These are phyloP conservation scores for Aspergillus sclerotialis DNA, from an alignment of 2,329 filamentous ascomycete species.

Conservation along the genomic window DNA sequence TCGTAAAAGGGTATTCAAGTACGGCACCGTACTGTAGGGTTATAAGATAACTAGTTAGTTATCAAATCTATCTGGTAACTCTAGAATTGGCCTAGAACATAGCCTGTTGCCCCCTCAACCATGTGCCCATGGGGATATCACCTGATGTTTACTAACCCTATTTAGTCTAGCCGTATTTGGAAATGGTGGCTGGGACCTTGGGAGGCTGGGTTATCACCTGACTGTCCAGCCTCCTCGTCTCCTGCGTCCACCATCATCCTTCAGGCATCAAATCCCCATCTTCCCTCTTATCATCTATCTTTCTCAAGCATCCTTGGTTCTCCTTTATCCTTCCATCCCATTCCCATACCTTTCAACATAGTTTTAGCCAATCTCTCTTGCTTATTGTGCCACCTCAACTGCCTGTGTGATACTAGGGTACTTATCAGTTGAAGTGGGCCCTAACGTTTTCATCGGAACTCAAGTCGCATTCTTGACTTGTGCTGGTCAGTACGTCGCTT, in stretches of 20 bases:
- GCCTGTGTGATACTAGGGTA: too few species aligned
- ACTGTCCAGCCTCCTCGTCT: conserved; percentile 18
- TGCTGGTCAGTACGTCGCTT: too few species aligned
- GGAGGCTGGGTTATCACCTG: conserved; percentile 21
- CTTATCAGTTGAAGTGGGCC: too few species aligned
- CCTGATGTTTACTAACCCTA: conserved; percentile 14
- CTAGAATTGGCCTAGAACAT: too few species aligned
- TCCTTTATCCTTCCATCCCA: conserved; percentile 11
- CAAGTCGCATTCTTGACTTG: too few species aligned
- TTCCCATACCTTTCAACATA: neutral
- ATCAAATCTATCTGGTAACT: too few species aligned
- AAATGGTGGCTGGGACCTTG: conserved; percentile 9
- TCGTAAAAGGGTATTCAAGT: too few species aligned
- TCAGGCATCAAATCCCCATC: conserved; percentile 19
- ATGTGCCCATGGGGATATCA: conserved; percentile 8
- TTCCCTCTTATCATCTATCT: conserved; percentile 12
- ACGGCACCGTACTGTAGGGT: too few species aligned
- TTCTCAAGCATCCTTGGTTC: conserved; percentile 3
- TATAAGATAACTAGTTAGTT: too few species aligned
- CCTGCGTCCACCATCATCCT: conserved; percentile 12
- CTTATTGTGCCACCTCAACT: neutral
- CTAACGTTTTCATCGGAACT: too few species aligned
- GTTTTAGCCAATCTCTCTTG: neutral
- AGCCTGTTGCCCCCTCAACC: conserved; percentile 8
- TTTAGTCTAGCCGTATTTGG: conserved; percentile 10